Conservation (phyloP, 805 yeast genomes). For the Blastobotrys americana region DNA sequence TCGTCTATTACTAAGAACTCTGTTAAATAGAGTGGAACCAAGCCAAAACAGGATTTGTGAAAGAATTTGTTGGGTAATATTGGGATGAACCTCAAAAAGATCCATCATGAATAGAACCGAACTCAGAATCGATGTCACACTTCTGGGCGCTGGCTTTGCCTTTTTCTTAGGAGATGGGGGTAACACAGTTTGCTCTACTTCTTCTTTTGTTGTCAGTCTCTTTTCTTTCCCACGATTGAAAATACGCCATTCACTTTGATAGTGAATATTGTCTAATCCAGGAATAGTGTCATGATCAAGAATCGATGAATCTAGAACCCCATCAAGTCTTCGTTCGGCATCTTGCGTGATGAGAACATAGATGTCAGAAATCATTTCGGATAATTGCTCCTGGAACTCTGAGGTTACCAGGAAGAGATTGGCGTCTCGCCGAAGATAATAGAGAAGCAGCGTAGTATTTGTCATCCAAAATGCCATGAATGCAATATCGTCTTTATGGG, state of each 20-base stretch:
- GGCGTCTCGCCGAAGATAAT: constrained; percentile 62
- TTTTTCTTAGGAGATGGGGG: constrained; percentile 81
- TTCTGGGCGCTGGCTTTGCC: constrained; percentile 83
- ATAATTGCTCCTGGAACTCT: constrained; percentile 24
- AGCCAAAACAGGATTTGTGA: constrained; percentile 75
- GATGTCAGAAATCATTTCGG: constrained; percentile 29
- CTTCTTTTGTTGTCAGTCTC: constrained; percentile 53
- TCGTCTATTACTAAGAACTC: constrained; percentile 57
- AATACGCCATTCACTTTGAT: constrained; percentile 65
- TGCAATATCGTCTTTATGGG: constrained; percentile 34
- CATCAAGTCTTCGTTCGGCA: constrained; percentile 31
- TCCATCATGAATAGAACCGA: constrained; percentile 82
- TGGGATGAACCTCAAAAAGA: constrained; percentile 70
- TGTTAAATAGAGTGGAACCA: constrained; percentile 64
- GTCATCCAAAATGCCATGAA: constrained; percentile 78
- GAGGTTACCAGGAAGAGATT: constrained; percentile 33
- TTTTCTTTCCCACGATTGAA: constrained; percentile 47
- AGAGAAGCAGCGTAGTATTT: constrained; percentile 65
- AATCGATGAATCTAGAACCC: constrained; percentile 28
- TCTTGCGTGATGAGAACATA: constrained; percentile 30
- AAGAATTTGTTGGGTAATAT: constrained; percentile 69
- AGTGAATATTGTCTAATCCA: constrained; percentile 67
- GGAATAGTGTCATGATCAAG: constrained; percentile 76
- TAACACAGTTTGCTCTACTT: constrained; percentile 63
- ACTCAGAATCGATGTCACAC: constrained; percentile 76